phyloP scores from a whole-genome alignment of 1,284 basidiomycete species.

The Apiotrichum gracile region DNA sequence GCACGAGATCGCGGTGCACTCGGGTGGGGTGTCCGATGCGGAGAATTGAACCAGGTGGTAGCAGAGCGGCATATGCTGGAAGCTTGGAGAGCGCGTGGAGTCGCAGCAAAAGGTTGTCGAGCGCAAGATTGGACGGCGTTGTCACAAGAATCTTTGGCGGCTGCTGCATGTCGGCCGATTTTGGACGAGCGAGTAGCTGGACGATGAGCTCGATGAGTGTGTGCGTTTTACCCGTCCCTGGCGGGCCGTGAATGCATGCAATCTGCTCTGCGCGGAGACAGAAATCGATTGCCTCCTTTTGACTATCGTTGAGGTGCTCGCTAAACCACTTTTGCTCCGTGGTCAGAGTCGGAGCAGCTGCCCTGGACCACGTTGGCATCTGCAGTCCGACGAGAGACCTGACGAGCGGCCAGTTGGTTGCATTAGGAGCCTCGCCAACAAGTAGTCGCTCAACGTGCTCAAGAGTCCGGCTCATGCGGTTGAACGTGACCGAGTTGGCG shows the following conservation, averaged over 20 bases:
- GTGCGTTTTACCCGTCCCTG: slow-evolving; percentile 88
- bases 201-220: slow-evolving; percentile 85
- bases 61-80: slow-evolving; percentile 28
- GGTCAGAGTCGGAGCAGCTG: neutral
- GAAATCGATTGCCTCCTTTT: slow-evolving; percentile 61
- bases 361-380: slow-evolving; percentile 25
- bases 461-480: slow-evolving; percentile 79
- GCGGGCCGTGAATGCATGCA: slow-evolving; percentile 93
- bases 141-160: slow-evolving; percentile 53
- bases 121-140: slow-evolving; percentile 46
- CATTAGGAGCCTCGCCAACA: neutral
- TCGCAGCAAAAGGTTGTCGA: slow-evolving; percentile 81
- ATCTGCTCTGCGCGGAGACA: slow-evolving; percentile 56
- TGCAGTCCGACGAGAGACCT: slow-evolving; percentile 63
- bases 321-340: slow-evolving; percentile 61
- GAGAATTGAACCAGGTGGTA: slow-evolving; percentile 53
- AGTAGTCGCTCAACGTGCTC: slow-evolving; percentile 56
- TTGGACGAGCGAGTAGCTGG: slow-evolving; percentile 58
- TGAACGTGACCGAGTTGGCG: slow-evolving; percentile 65
- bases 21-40: slow-evolving; percentile 89
- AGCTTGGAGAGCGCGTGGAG: slow-evolving; percentile 46
- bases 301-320: slow-evolving; percentile 68
- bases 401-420: slow-evolving; percentile 48
- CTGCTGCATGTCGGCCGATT: slow-evolving; percentile 26
- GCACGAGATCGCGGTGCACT: slow-evolving; percentile 70